phyloP scores from a whole-genome alignment of 2,329 filamentous ascomycete species.

The Cucurbitaria berberidis region DNA sequence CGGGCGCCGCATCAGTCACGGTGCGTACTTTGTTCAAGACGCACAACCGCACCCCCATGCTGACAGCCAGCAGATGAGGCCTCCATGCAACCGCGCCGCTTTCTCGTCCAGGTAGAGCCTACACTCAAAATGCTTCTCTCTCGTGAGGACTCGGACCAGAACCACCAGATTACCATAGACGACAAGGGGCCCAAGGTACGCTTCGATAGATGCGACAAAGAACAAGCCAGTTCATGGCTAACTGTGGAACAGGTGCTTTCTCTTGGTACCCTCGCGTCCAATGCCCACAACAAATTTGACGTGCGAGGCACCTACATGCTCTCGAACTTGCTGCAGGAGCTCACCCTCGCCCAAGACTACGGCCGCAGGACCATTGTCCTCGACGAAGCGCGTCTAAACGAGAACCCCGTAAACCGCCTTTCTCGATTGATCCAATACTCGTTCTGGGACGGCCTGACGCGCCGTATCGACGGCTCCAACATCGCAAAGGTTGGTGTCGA shows the following conservation, averaged over 20 bases:
- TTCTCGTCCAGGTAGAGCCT: constrained; percentile 83
- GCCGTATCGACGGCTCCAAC: constrained; percentile 85
- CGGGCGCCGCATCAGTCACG: constrained; percentile 48
- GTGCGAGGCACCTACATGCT: constrained; percentile 97
- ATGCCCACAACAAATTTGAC: constrained; percentile 85
- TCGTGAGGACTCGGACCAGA: constrained; percentile 90
- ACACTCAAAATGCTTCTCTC: constrained; percentile 79
- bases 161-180: constrained; percentile 98
- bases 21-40: constrained; percentile 26
- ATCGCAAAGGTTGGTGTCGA: constrained; percentile 87
- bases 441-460: constrained; percentile 91
- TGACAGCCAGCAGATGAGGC: constrained; percentile 69
- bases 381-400: constrained; percentile 88
- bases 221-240: no score
- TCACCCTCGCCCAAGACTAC: constrained; percentile 89
- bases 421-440: constrained; percentile 84
- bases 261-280: constrained; percentile 83
- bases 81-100: constrained; percentile 72
- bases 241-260: constrained; percentile 69
- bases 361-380: constrained; percentile 88
- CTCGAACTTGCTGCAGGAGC: constrained; percentile 92
- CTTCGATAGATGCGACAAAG: background rate
- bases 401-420: constrained; percentile 91
- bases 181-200: constrained; percentile 87
- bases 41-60: constrained; percentile 1